These are phyloP conservation scores for Phialophora tarda DNA, from an alignment of 2,329 filamentous ascomycete genomes.

Conservation along the genomic window DNA sequence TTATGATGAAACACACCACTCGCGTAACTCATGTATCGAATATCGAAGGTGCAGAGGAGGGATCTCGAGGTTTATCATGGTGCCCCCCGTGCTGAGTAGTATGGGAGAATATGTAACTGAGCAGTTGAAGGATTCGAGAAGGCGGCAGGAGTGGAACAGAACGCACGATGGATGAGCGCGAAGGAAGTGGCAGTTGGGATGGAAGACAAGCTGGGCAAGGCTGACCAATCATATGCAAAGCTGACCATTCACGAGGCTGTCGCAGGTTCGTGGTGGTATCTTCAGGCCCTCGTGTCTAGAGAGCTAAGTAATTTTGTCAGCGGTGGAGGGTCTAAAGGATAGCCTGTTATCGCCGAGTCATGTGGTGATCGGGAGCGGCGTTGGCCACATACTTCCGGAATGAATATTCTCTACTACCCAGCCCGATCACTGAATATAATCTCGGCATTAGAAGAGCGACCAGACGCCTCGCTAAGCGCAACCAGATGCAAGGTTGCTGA, in stretches of 20 bases:
- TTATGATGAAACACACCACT: not conserved
- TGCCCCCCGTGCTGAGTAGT: not conserved
- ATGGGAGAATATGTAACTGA: no score
- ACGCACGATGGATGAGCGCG: not conserved
- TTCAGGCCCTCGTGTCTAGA: not conserved
- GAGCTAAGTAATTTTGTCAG: not conserved
- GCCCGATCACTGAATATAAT: not conserved
- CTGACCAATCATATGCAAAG: not conserved
- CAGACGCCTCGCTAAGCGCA: slow-evolving; percentile 17
- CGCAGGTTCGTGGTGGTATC: no score
- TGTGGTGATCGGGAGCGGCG: not conserved
- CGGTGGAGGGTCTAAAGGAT: not conserved
- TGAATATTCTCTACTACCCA: not conserved
- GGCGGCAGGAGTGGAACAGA: not conserved
- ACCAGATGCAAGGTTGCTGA: not conserved
- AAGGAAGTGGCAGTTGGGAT: not conserved
- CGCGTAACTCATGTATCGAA: not conserved
- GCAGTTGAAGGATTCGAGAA: not conserved
- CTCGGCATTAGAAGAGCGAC: not conserved
- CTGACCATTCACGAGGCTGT: not conserved
- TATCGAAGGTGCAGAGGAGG: not conserved
- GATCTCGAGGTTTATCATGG: not conserved
- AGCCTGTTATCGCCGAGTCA: not conserved
- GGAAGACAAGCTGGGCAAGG: not conserved
- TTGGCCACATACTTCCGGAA: no score